Evolutionary conservation across 208 protist genomes (phyloP).

Genomic region (Trypanosoma mega): DNA sequence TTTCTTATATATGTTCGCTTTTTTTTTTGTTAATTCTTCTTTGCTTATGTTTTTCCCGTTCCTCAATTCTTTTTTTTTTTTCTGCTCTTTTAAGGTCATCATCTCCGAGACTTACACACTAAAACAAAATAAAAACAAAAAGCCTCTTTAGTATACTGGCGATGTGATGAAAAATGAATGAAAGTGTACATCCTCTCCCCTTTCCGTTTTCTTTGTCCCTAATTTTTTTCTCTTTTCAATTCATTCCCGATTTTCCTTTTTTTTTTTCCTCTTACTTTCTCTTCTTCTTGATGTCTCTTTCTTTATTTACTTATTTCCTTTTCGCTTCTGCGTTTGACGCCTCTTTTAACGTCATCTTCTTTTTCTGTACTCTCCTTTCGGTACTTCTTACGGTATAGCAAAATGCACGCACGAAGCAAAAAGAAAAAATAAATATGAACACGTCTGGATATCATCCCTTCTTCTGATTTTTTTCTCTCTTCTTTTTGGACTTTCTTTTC

Average conservation of each 20-base stretch:
- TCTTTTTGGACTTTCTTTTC: too few species aligned
- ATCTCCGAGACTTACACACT: constrained; percentile 7
- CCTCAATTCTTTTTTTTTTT: constrained; percentile 12
- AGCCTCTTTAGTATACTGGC: too few species aligned
- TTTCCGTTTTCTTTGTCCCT: background rate
- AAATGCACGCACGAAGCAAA: background rate
- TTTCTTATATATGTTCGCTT: background rate
- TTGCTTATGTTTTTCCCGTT: constrained; percentile 8
- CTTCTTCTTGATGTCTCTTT: background rate
- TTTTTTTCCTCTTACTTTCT: background rate
- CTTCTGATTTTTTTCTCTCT: too few species aligned
- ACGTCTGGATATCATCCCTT: too few species aligned
- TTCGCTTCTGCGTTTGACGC: background rate
- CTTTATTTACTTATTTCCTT: background rate
- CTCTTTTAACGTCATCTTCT: background rate
- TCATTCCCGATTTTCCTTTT: too few species aligned
- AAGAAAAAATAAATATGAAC: background rate
- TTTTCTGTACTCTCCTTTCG: background rate
- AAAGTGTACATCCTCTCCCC: background rate
- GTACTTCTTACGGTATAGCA: background rate
- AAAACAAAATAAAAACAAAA: constrained; percentile 13
- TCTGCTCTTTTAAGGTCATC: too few species aligned
- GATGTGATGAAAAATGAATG: too few species aligned
- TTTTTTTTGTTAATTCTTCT: constrained; percentile 3
- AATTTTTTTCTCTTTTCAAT: constrained; percentile 1